These are phyloP conservation scores for Penicillium freii DNA, from an alignment of 2,329 filamentous ascomycete species.

Conservation along the genomic window DNA sequence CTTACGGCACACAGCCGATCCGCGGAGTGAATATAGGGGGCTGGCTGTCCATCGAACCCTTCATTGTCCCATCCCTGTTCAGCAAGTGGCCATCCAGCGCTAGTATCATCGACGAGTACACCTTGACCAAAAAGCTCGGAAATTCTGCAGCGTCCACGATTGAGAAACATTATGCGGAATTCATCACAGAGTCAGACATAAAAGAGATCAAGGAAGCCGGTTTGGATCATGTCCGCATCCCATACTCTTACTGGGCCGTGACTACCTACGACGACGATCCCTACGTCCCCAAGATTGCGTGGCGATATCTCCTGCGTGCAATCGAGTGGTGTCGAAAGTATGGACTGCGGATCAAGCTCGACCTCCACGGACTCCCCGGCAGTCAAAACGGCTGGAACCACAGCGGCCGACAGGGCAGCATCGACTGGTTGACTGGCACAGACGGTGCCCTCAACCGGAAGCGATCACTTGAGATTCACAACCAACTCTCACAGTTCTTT, in stretches of 20 bases:
- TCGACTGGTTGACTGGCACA: constrained; percentile 89
- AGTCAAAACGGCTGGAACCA: constrained; percentile 99
- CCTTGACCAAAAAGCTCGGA: constrained; percentile 70
- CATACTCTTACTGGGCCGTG: constrained; percentile 93
- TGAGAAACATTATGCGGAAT: constrained; percentile 90
- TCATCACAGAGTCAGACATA: constrained; percentile 82
- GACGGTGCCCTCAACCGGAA: constrained; percentile 75
- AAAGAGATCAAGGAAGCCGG: constrained; percentile 80
- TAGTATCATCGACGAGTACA: constrained; percentile 84
- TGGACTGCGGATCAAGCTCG: constrained; percentile 86
- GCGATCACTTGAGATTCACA: constrained; percentile 81
- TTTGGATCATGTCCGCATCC: constrained; percentile 94
- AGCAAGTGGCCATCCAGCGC: constrained; percentile 59
- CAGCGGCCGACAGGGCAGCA: constrained; percentile 75
- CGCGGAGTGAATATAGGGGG: constrained; percentile 90
- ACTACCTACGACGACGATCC: constrained; percentile 80
- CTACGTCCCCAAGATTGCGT: constrained; percentile 81
- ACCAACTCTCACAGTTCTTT: constrained; percentile 87
- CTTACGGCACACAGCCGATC: constrained; percentile 75
- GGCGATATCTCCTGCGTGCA: constrained; percentile 86
- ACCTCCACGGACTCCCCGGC: constrained; percentile 86
- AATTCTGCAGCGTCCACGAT: constrained; percentile 63
- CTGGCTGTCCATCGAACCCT: constrained; percentile 91
- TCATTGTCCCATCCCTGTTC: constrained; percentile 93
- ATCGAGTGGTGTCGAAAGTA: constrained; percentile 95